A percentile compares a stretch with the other conserved stretches of the same genome.
Conservation (phyloP, 228 moss, liverwort and hornwort genomes). For the Sphagnum magellanicum region DNA sequence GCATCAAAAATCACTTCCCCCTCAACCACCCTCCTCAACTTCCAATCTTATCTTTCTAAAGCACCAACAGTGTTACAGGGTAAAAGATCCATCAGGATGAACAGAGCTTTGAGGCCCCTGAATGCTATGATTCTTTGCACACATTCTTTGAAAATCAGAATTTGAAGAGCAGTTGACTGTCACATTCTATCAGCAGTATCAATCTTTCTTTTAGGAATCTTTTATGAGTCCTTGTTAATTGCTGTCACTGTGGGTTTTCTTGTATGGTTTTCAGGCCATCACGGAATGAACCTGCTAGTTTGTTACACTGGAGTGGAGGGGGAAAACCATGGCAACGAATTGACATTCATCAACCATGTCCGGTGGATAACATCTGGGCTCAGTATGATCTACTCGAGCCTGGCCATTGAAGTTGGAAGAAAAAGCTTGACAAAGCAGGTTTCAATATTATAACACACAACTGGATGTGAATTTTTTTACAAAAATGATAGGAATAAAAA, state of each 20-base stretch:
- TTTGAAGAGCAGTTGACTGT: not conserved
- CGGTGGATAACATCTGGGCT: conserved; percentile 27
- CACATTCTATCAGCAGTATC: not conserved
- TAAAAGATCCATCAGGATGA: not conserved
- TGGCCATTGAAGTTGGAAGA: not conserved
- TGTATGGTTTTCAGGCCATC: conserved; percentile 13
- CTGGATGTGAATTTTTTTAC: not conserved
- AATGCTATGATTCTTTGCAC: not conserved
- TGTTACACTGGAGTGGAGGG: conserved; percentile 38
- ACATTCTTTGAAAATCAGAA: not conserved
- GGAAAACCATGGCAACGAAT: conserved; percentile 31
- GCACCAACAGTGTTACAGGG: not conserved
- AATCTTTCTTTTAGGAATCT: not conserved
- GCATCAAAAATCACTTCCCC: too few species aligned
- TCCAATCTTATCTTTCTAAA: not conserved
- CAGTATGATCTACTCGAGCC: conserved; percentile 26
- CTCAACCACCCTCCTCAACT: not conserved
- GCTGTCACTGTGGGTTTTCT: not conserved
- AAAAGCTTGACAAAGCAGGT: not conserved
- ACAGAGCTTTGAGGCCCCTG: not conserved
- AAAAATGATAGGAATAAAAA: not conserved
- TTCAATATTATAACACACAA: not conserved
- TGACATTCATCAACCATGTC: conserved; percentile 25
- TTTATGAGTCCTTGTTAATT: too few species aligned
- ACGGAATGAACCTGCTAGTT: conserved; percentile 26